These are phyloP conservation scores for Plasmodiophora brassicae DNA, from an alignment of 208 protist species.

Conservation along the genomic window DNA sequence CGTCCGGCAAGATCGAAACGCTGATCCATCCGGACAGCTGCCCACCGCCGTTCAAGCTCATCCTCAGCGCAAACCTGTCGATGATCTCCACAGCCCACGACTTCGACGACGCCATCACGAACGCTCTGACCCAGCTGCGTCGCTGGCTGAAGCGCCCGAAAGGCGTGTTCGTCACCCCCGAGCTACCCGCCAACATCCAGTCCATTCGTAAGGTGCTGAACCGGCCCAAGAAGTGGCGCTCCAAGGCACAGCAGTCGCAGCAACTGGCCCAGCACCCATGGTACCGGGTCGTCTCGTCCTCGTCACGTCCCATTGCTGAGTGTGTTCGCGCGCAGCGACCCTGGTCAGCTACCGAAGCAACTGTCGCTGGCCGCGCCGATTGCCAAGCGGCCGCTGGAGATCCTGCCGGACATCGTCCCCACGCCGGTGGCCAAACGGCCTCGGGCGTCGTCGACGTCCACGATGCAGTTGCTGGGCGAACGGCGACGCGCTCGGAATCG, in stretches of 20 bases:
- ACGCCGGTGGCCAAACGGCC: background rate
- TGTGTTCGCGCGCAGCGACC: too few relatives aligned
- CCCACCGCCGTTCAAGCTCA: background rate
- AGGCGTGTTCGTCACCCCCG: background rate
- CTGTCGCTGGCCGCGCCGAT: background rate
- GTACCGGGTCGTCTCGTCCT: too few relatives aligned
- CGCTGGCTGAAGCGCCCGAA: background rate
- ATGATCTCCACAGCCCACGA: background rate
- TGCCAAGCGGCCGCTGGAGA: background rate
- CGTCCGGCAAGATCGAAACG: background rate
- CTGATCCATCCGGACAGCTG: background rate
- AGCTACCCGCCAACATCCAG: background rate
- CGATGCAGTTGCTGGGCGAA: background rate
- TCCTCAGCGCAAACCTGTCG: background rate
- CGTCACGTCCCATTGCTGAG: too few relatives aligned
- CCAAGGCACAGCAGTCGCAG: background rate
- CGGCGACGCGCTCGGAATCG: background rate
- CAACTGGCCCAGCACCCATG: too few relatives aligned
- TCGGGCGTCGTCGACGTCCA: background rate
- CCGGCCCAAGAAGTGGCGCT: background rate
- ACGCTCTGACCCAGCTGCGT: background rate
- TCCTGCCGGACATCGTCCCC: background rate
- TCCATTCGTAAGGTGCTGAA: background rate
- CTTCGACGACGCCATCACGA: background rate
- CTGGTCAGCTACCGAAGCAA: background rate